A percentile compares a stretch with the other conserved stretches of the same genome.
Evolutionary conservation across 1,139 yeast species (phyloP).

Genomic region (Nakaseomyces bracarensis): DNA sequence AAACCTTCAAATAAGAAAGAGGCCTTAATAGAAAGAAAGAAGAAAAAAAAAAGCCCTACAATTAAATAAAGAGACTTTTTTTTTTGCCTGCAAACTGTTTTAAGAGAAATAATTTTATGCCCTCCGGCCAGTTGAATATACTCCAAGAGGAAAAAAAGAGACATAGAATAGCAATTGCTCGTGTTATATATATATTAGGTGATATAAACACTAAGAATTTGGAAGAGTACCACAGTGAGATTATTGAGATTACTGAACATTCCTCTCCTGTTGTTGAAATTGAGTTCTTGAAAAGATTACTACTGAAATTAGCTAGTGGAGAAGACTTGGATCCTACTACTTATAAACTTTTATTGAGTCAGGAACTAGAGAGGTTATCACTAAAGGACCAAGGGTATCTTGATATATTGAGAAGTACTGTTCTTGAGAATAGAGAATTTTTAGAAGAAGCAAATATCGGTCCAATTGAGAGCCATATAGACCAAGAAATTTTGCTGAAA

Average conservation of each 20-base stretch:
- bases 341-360: not conserved
- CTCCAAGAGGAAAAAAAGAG: not conserved
- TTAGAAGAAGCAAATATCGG: slow-evolving; percentile 2
- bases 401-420: not conserved
- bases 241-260: slow-evolving; percentile 19
- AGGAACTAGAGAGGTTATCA: not conserved
- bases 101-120: not conserved
- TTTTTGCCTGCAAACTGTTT: not conserved
- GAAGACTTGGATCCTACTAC: not conserved
- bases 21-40: too few relatives aligned
- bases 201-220: slow-evolving; percentile 18
- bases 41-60: not conserved
- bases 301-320: slow-evolving; percentile 12
- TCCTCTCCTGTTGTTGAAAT: slow-evolving; percentile 18
- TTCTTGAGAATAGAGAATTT: not conserved
- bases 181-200: not conserved
- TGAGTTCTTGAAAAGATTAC: slow-evolving; percentile 24
- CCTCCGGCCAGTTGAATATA: not conserved
- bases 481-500: slow-evolving; percentile 11
- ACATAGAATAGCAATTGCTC: slow-evolving; percentile 5
- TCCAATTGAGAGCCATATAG: slow-evolving; percentile 17
- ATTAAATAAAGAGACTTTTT: not conserved
- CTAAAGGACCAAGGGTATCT: not conserved
- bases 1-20: too few relatives aligned
- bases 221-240: slow-evolving; percentile 16